Conservation (phyloP, 805 yeast genomes). For the Zygosaccharomyces rouxii region DNA sequence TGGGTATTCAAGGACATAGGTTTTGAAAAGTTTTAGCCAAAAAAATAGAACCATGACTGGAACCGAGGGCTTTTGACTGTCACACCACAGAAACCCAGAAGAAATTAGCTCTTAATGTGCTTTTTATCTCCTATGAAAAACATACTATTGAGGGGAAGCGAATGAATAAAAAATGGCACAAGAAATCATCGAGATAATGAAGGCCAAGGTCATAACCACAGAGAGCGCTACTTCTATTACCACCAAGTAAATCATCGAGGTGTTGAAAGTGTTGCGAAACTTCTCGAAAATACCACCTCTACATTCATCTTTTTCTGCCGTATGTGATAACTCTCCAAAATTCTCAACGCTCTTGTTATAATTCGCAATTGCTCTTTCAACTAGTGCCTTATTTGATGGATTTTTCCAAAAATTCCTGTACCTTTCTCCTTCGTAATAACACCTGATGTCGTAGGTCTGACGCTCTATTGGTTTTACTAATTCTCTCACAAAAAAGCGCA, state of each 20-base stretch:
- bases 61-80: no score
- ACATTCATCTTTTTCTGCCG: not conserved
- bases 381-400: not conserved
- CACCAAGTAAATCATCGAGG: not conserved
- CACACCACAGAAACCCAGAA: no score
- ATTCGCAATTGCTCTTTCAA: slow-evolving; percentile 3
- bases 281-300: not conserved
- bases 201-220: not conserved
- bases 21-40: no score
- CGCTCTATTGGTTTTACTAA: slow-evolving; percentile 1
- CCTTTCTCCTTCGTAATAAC: not conserved
- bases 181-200: not conserved
- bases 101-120: no score
- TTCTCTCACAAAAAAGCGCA: slow-evolving; percentile 3
- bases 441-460: not conserved
- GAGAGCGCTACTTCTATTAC: not conserved
- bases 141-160: no score
- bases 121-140: no score
- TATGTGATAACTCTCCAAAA: not conserved
- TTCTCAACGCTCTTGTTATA: not conserved
- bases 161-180: not conserved
- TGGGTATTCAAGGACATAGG: no score
- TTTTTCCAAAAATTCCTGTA: not conserved
- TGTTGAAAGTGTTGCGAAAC: not conserved
- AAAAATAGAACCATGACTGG: no score